Evolutionary conservation across 352 stramenopile species (phyloP).

Genomic region (Globisporangium splendens): DNA sequence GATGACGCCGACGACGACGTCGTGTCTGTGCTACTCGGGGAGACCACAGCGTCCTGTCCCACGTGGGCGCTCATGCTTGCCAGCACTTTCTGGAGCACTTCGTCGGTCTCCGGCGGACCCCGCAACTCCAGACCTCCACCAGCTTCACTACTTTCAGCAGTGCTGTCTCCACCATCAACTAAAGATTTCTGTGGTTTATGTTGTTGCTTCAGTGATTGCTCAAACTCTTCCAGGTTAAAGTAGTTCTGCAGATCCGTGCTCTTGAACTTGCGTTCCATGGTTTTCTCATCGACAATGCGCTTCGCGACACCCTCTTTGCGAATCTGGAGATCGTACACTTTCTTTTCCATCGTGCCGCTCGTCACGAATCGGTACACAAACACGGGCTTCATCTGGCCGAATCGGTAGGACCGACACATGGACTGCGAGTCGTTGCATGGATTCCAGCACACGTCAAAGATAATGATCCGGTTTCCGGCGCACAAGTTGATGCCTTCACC

Average conservation of each 20-base stretch:
- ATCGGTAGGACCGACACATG: conserved; percentile 92
- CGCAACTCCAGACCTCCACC: conserved; percentile 5
- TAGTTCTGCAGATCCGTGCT: conserved; percentile 80
- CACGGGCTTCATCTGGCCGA: conserved; percentile 89
- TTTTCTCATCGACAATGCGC: conserved; percentile 86
- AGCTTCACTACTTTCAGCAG: conserved; percentile 15
- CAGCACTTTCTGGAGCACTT: conserved; percentile 49
- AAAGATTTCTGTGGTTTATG: background rate
- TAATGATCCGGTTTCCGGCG: conserved; percentile 86
- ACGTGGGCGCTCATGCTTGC: conserved; percentile 25
- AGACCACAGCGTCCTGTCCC: conserved; percentile 12
- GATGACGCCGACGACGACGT: background rate
- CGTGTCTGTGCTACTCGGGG: conserved; percentile 3
- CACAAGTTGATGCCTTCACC: conserved; percentile 89
- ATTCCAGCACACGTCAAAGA: conserved; percentile 93
- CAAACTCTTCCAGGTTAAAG: conserved; percentile 81
- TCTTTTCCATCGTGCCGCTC: conserved; percentile 92
- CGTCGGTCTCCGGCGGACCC: conserved; percentile 36
- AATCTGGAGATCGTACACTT: conserved; percentile 90
- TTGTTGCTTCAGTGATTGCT: conserved; percentile 55
- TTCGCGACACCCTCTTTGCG: conserved; percentile 88
- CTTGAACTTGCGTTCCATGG: conserved; percentile 81
- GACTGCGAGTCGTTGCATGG: conserved; percentile 90
- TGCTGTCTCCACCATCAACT: background rate
- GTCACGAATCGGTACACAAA: conserved; percentile 93